Evolutionary conservation across 2,329 filamentous ascomycete species (phyloP), one percentile per base, ranked within the genome.

Genomic region (Pestalotiopsis fici): DNA sequence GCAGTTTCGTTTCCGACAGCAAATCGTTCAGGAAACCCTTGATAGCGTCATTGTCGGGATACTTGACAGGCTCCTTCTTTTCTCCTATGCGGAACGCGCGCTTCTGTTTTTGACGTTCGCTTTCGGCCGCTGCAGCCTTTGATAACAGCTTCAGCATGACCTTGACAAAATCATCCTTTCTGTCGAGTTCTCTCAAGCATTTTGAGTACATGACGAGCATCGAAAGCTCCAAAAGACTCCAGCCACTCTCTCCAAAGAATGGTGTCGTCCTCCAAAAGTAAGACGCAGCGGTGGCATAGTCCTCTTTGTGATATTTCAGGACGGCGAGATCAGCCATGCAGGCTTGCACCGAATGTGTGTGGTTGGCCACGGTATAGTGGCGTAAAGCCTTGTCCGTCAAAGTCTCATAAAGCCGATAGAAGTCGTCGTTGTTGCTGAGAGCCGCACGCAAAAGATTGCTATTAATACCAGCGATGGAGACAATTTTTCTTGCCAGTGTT

Each of bases 131-230:
- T 3, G 87, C 90, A 0, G 88, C 87, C 75, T 93, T 94, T 7
- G 87, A 88, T 12, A 96, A 80, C 1, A 98, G 82, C 73, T 92
- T 91, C 15, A 98, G 83, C 9, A 93, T 85, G 9, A 93, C 90
- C 27, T 88, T 88, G 18, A 95, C 89, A 74, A 94, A 97, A 69
- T 97, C 93, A 64, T 95, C 92, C 68, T 90, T 89, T 15, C 90
- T 88, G 61, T 91, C 85, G 31, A 97, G 86, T 72, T 93, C 87
- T 71, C 92, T 91, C 31, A 99, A 85, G 77, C 95, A 98, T 61
- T 88, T 87, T 0, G 93, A 88, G 76, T 98, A 96, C 85, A 98
- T 91, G 70, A 93, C 88, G 5, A 98, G 85, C 87, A 97, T 93
- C 0, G 91, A 91, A 3, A 94, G 83, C 75, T 98, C 94, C 13